These are phyloP conservation scores for Selenicereus undatus DNA, from an alignment of 148 eudicot genomes.

Conservation along the genomic window DNA sequence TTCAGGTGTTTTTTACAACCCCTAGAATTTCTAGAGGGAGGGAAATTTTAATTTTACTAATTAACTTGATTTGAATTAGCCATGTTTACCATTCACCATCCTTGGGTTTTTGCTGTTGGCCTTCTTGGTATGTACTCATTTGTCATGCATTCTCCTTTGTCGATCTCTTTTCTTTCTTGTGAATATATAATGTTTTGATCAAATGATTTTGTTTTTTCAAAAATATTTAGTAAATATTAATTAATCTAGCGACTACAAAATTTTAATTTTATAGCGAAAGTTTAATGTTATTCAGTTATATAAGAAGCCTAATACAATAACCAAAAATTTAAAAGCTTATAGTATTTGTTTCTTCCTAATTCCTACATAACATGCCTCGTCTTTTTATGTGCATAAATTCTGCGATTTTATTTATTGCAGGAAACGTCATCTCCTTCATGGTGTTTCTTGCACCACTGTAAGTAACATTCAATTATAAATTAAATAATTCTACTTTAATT, in stretches of 20 bases:
- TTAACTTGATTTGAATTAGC: background rate
- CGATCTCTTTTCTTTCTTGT: background rate
- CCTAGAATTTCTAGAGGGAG: background rate
- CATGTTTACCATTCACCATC: conserved; percentile 31
- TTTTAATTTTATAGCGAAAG: too few relatives aligned
- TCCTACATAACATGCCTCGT: background rate
- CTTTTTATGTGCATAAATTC: background rate
- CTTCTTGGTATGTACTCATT: conserved; percentile 50
- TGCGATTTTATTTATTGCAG: conserved; percentile 30
- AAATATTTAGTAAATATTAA: too few relatives aligned
- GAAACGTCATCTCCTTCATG: conserved; percentile 80
- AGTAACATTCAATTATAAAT: conserved; percentile 24
- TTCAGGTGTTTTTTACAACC: conserved; percentile 4
- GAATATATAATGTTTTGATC: background rate
- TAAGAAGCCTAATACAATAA: too few relatives aligned
- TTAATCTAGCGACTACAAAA: background rate
- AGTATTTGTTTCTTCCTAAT: background rate
- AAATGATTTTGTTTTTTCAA: background rate
- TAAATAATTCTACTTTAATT: background rate
- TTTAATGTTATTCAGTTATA: too few relatives aligned
- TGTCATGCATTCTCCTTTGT: background rate
- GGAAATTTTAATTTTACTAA: background rate
- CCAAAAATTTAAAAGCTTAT: background rate
- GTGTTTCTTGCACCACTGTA: conserved; percentile 90
- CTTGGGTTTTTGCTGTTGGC: conserved; percentile 67